These are phyloP conservation scores for Arachnopeziza araneosa DNA, from an alignment of 2,329 filamentous ascomycete genomes.

Conservation along the genomic window DNA sequence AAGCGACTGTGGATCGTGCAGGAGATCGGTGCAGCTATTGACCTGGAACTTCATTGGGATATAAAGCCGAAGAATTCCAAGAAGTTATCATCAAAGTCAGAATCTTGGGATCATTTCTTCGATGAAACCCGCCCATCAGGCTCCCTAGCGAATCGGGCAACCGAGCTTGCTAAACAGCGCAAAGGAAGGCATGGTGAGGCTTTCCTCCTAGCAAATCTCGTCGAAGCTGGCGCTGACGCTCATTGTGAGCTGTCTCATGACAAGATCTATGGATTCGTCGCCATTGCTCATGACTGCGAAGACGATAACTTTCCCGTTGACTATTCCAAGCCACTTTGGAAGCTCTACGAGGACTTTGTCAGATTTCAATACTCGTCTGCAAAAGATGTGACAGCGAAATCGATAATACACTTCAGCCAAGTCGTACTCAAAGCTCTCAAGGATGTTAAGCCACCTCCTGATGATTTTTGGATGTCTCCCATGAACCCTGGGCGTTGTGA, in stretches of 20 bases:
- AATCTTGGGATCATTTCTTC: slow-evolving; percentile 3
- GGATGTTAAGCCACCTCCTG: neutral
- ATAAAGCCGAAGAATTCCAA: neutral
- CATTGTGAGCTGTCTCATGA: slow-evolving; percentile 27
- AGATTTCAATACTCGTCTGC: slow-evolving; percentile 5
- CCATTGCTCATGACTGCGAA: slow-evolving; percentile 26
- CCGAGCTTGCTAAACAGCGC: slow-evolving; percentile 8
- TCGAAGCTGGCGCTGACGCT: slow-evolving; percentile 21
- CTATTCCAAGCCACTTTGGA: slow-evolving; percentile 22
- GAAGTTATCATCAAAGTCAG: slow-evolving; percentile 5
- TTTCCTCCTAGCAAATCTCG: slow-evolving; percentile 12
- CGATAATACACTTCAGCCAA: slow-evolving; percentile 10
- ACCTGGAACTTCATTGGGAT: slow-evolving; percentile 6
- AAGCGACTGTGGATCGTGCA: slow-evolving; percentile 14
- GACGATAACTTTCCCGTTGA: slow-evolving; percentile 24
- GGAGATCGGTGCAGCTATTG: slow-evolving; percentile 7
- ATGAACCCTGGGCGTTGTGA: neutral
- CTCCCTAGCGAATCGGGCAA: slow-evolving; percentile 1
- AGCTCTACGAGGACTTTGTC: slow-evolving; percentile 13
- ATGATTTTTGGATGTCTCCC: neutral
- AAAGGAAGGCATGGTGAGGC: slow-evolving; percentile 10
- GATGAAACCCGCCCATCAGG: neutral
- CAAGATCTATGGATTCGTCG: slow-evolving; percentile 31
- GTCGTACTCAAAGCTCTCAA: slow-evolving; percentile 1
- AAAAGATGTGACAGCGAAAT: neutral